Evolutionary conservation across 2,329 filamentous ascomycete species (phyloP).

Genomic region (Cercospora berteroae): DNA sequence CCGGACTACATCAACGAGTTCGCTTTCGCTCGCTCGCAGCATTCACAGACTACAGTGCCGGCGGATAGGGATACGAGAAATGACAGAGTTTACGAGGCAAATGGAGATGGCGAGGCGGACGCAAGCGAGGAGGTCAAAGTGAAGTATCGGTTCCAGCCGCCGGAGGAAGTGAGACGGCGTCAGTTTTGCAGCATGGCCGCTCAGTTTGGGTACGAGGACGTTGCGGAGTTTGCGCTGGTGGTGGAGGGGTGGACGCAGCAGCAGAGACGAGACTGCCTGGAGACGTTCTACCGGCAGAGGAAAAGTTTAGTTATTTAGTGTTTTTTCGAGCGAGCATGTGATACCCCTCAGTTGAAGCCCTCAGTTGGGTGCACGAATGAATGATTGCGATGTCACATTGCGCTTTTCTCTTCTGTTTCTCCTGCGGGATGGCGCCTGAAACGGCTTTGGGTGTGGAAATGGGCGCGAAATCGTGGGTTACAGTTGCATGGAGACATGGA

Average conservation of each 20-base stretch:
- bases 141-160: conserved; percentile 67
- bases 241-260: conserved; percentile 90
- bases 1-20: conserved; percentile 50
- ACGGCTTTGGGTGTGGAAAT: neutral
- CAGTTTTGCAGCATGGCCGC: conserved; percentile 91
- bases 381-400: neutral
- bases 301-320: neutral
- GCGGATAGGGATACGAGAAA: conserved; percentile 8
- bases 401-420: neutral
- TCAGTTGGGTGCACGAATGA: neutral
- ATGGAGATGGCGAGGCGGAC: conserved; percentile 13
- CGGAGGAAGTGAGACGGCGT: conserved; percentile 67
- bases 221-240: conserved; percentile 81
- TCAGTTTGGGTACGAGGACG: conserved; percentile 71
- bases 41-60: conserved; percentile 39
- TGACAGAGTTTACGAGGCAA: conserved; percentile 1
- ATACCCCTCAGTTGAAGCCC: neutral
- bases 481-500: neutral
- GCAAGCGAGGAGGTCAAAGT: conserved; percentile 40
- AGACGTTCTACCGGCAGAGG: conserved; percentile 71
- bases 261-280: conserved; percentile 72
- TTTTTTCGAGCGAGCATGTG: neutral
- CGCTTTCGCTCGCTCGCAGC: conserved; percentile 44
- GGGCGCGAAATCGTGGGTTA: neutral
- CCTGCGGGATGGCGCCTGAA: neutral